Base-by-base conservation (phyloP, 495 filamentous ascomycete species). In the Astrothelium macrocarpum region DNA sequence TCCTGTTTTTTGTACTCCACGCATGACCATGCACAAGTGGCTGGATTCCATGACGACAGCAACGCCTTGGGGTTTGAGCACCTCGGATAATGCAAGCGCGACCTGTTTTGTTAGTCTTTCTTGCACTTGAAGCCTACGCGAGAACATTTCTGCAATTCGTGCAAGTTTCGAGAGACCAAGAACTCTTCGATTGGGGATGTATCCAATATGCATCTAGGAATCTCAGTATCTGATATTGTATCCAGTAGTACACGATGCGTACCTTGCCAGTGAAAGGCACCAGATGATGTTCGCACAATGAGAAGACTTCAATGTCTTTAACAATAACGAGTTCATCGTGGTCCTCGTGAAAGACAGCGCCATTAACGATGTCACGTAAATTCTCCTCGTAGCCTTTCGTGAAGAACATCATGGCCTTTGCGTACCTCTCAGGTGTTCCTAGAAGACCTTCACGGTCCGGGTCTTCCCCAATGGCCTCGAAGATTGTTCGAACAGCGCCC, bases 321-420 rank as follows among this genome's bases (percentile, higher is more conserved):
- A 98, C 91, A 65, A 98, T 96, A 23, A 97, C 92, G 72, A 96
- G 79, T 77, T 98, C 95, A 70, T 96, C 93, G 71, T 97, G 94
- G 70, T 92, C 89, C 73, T 98, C 94, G 68, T 96, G 88, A 77
- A 98, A 98, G 64, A 97, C 90, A 32, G 94, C 94, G 58, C 87
- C 87, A 72, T 97, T 96, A 63, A 98, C 89, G 64, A 98, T 86
- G 70, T 95, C 91, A 63, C 85, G 80, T 53, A 98, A 84, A 73
- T 97, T 97, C 80, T 98, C 88, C 76, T 97, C 90, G 70, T 98
- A 98, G 31, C 94, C 94, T 73, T 96, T 95, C n/a, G 94, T 98
- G 77, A 98, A 96, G 80, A 89, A 95, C 25, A 98, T 81, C 91
- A 98, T 92, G 4, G 94, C 94, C 75, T 93, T 93, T 64, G 95